Conservation (phyloP, 2,329 filamentous ascomycete species). For the Penicillium aurantiogriseum region DNA sequence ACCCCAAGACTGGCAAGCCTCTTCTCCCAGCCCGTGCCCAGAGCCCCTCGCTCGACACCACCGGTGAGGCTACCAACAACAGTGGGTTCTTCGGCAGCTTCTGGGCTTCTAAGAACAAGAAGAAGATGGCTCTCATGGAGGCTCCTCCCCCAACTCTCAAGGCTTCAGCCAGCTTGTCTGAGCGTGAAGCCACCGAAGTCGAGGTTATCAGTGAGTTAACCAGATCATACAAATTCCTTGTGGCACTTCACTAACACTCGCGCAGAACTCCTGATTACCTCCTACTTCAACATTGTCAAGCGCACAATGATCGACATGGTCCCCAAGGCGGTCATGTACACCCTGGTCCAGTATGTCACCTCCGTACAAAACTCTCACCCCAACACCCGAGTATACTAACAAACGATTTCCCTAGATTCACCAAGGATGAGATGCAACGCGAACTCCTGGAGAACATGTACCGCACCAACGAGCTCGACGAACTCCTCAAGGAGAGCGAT, state of each 20-base stretch:
- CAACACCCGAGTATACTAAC: slow-evolving; percentile 11
- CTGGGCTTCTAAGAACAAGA: slow-evolving; percentile 99
- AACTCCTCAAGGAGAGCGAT: slow-evolving; percentile 95
- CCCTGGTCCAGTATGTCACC: slow-evolving; percentile 78
- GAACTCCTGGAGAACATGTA: slow-evolving; percentile 98
- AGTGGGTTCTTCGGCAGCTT: slow-evolving; percentile 96
- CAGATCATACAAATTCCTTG: not conserved
- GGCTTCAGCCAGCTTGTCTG: slow-evolving; percentile 87
- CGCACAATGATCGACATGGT: slow-evolving; percentile 99
- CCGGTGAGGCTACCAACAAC: slow-evolving; percentile 55
- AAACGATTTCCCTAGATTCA: slow-evolving; percentile 59
- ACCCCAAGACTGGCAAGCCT: slow-evolving; percentile 97
- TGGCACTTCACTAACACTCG: slow-evolving; percentile 14
- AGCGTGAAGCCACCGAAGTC: slow-evolving; percentile 92
- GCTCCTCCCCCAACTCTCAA: slow-evolving; percentile 88
- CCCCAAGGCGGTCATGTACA: slow-evolving; percentile 98
- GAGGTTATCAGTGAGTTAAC: slow-evolving; percentile 86
- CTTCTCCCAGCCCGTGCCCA: slow-evolving; percentile 76
- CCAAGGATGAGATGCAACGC: slow-evolving; percentile 97
- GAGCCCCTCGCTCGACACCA: slow-evolving; percentile 68
- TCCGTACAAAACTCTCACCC: no score
- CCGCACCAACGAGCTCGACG: slow-evolving; percentile 82
- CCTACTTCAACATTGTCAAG: slow-evolving; percentile 97
- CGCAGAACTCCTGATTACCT: slow-evolving; percentile 86
- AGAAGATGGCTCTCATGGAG: slow-evolving; percentile 99